Percentiles rank a stretch among this genome's conserved stretches.
Conservation (phyloP, 1,284 basidiomycete genomes). For the Neonothopanus nambi region DNA sequence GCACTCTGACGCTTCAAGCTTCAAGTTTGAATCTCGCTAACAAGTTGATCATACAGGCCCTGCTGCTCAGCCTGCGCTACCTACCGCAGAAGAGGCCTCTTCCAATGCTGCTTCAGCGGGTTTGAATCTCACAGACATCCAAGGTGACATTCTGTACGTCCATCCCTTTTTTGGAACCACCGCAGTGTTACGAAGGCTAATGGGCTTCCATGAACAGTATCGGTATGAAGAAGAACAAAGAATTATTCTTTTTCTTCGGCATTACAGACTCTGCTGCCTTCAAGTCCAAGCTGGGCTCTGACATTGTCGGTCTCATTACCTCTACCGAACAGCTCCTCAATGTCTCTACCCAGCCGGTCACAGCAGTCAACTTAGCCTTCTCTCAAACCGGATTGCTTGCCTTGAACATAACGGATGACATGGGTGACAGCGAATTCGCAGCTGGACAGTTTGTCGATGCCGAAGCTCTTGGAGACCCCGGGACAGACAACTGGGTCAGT, state of each 20-base stretch:
- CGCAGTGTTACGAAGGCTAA: neutral
- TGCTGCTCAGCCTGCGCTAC: constrained; percentile 19
- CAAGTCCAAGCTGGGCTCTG: constrained; percentile 24
- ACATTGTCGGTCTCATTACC: constrained; percentile 33
- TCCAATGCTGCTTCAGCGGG: constrained; percentile 13
- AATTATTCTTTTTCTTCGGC: constrained; percentile 32
- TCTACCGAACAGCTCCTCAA: constrained; percentile 24
- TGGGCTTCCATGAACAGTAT: constrained; percentile 16
- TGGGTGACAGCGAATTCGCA: constrained; percentile 32
- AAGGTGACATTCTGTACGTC: constrained; percentile 24
- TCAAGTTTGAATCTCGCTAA: neutral
- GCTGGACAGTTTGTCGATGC: constrained; percentile 34
- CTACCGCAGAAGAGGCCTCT: constrained; percentile 15
- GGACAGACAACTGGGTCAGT: constrained; percentile 31
- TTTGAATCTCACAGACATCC: constrained; percentile 24
- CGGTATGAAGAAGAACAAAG: constrained; percentile 31
- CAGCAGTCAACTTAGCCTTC: constrained; percentile 33
- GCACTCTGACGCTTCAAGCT: neutral
- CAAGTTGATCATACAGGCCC: constrained; percentile 12
- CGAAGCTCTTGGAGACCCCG: constrained; percentile 27
- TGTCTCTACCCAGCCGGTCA: constrained; percentile 22
- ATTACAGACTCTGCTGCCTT: constrained; percentile 26
- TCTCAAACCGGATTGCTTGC: constrained; percentile 29
- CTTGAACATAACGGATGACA: constrained; percentile 33
- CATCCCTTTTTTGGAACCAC: neutral